Evolutionary conservation across 1,284 basidiomycete species (phyloP), one percentile per base, ranked within the genome.

Genomic region (Waitea zeae): DNA sequence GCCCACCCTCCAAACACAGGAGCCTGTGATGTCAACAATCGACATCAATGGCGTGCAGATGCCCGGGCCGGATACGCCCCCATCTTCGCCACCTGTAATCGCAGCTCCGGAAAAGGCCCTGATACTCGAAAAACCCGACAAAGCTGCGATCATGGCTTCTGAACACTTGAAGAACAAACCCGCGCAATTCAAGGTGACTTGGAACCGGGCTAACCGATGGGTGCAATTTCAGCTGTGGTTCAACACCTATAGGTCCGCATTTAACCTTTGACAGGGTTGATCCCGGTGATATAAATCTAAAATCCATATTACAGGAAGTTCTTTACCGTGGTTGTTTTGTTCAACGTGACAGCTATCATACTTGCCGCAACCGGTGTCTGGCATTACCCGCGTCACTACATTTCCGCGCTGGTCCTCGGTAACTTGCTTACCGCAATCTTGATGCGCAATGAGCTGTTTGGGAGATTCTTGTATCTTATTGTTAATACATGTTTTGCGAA

Each of bases 401-500:
- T 69, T 22, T 65, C 67, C 36, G 68, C 70, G 14, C 61, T 74
- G 41, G 63, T 74, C 30, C 58, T 77, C 5, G 75, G 74, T 26
- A 61, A 62, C 39, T 43, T 62, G 12, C 39, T 53, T 11, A 46
- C 50, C 19, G 58, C 58, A 7, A 54, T 62, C 43, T 48, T 59
- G 24, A 54, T 60, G 47, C 52, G 59, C n/a, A 61, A 60, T 38
- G 59, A 78, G 43, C 52, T 75, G 9, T 76, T 77, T 41, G 67
- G 70, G 9, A 65, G 74, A 5, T 46, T 67, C 17, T 49, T 77
- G 4, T 78, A 74, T 49, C 52, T 70, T 32, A 36, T 64, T 5
- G 58, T 70, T 22, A 76, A 70, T 46, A 69, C 59, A 2, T 51
- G 67, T 13, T 76, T 79, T 41, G 69, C 70, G 2, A 75, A 75